These are phyloP conservation scores for Liriodendron chinense DNA, from an alignment of 164 flowering plant species.

Conservation along the genomic window DNA sequence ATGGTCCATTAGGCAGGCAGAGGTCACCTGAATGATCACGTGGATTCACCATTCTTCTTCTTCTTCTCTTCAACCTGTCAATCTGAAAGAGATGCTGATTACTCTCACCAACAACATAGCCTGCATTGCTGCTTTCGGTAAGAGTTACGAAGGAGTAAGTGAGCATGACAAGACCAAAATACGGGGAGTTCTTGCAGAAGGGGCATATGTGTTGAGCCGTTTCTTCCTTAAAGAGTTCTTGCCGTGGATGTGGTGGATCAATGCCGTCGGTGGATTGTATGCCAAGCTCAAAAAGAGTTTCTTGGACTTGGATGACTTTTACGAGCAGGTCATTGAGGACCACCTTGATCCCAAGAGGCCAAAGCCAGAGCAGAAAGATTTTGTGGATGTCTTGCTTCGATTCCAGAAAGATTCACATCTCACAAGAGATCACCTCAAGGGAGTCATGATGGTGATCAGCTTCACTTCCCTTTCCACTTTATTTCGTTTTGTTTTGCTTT, in stretches of 20 bases:
- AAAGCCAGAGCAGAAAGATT: conserved; percentile 22
- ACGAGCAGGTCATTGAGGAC: conserved; percentile 26
- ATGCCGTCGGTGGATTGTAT: conserved; percentile 25
- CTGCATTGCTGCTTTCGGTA: conserved; percentile 20
- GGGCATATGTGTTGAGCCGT: conserved; percentile 13
- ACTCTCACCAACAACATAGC: conserved; percentile 11
- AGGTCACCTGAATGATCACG: conserved; percentile 35
- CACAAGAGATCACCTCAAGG: conserved; percentile 29
- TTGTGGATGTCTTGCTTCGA: conserved; percentile 36
- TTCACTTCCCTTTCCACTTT: conserved; percentile 4
- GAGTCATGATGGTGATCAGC: conserved; percentile 24
- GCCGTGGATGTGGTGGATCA: conserved; percentile 39
- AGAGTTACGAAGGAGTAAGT: neutral
- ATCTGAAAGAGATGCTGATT: conserved; percentile 4
- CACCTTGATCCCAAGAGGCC: conserved; percentile 20
- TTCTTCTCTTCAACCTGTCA: conserved; percentile 1
- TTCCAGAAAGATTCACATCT: conserved; percentile 20
- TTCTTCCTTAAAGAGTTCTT: conserved; percentile 32
- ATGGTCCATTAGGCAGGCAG: conserved; percentile 43
- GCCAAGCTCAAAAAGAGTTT: conserved; percentile 27
- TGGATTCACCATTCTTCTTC: neutral
- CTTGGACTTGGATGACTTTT: conserved; percentile 24
- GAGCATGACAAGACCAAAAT: neutral
- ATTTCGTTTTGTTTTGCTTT: too few species aligned
- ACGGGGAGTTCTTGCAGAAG: conserved; percentile 12